Conservation (phyloP, 495 filamentous ascomycete species). For the Aspergillus avenaceus region DNA sequence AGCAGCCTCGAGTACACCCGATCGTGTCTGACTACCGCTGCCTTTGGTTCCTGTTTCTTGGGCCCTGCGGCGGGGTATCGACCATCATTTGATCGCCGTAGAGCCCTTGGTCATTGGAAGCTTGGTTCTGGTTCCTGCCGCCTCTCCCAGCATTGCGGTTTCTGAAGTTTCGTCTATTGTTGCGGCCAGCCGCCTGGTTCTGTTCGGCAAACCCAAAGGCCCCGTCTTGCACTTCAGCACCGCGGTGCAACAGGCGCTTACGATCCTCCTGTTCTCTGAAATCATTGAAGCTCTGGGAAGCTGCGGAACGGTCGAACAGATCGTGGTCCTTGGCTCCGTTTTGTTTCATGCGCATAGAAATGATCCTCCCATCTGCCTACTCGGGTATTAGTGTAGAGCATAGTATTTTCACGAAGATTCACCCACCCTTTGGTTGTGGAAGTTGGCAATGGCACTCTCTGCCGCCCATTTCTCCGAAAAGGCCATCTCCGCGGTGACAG, state of each 20-base stretch:
- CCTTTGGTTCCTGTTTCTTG: slow-evolving; percentile 19
- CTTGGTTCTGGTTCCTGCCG: slow-evolving; percentile 8
- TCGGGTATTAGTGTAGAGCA: background rate
- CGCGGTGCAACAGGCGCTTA: slow-evolving; percentile 35
- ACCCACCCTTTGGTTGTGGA: slow-evolving; percentile 80
- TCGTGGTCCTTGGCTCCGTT: slow-evolving; percentile 29
- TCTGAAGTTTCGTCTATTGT: slow-evolving; percentile 6
- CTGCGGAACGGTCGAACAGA: slow-evolving; percentile 25
- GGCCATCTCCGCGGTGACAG: slow-evolving; percentile 80
- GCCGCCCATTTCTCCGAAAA: slow-evolving; percentile 75
- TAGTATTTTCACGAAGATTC: slow-evolving; percentile 1
- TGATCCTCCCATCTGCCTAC: slow-evolving; percentile 80
- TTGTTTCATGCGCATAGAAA: slow-evolving; percentile 70
- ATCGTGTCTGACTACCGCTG: slow-evolving; percentile 15
- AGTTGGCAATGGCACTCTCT: slow-evolving; percentile 74
- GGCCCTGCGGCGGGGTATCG: slow-evolving; percentile 28
- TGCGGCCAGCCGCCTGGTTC: slow-evolving; percentile 22
- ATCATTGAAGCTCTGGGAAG: slow-evolving; percentile 30
- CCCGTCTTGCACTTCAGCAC: slow-evolving; percentile 54
- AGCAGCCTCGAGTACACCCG: background rate
- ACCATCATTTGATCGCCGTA: slow-evolving; percentile 46
- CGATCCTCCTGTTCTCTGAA: slow-evolving; percentile 47
- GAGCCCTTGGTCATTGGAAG: slow-evolving; percentile 19
- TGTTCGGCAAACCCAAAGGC: slow-evolving; percentile 51
- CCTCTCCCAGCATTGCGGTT: slow-evolving; percentile 6